Evolutionary conservation across 2,329 filamentous ascomycete genomes (phyloP).

Genomic region (Hymenoscyphus fraxineus): DNA sequence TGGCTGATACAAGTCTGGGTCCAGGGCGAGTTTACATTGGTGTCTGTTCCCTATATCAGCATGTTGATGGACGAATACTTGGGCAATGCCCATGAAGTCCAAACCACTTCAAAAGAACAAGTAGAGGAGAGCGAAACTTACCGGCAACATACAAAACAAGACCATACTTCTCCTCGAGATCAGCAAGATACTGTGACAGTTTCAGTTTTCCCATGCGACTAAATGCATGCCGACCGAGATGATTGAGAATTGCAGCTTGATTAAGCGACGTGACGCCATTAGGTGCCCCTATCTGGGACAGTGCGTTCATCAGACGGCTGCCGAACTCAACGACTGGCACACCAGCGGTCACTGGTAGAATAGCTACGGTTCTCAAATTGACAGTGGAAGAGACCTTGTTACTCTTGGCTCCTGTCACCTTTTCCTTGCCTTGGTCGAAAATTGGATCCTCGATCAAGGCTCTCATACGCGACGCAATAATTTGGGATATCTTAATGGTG

Average conservation of each 20-base stretch:
- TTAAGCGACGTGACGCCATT: slow-evolving; percentile 91
- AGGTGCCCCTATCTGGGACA: slow-evolving; percentile 82
- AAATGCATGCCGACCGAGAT: slow-evolving; percentile 92
- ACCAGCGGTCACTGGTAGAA: slow-evolving; percentile 84
- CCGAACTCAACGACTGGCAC: slow-evolving; percentile 95
- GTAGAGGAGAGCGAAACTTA: slow-evolving; percentile 42
- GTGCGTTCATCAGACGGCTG: slow-evolving; percentile 79
- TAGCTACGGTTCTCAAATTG: slow-evolving; percentile 88
- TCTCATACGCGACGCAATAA: slow-evolving; percentile 93
- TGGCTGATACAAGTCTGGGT: slow-evolving; percentile 97
- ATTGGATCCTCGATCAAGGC: slow-evolving; percentile 79
- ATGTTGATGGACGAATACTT: neutral
- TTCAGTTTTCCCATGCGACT: slow-evolving; percentile 97
- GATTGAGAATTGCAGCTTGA: slow-evolving; percentile 89
- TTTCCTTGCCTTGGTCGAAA: slow-evolving; percentile 61
- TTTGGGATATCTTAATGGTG: slow-evolving; percentile 98
- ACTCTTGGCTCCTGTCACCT: slow-evolving; percentile 52
- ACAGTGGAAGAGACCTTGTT: slow-evolving; percentile 78
- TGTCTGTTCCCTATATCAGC: slow-evolving; percentile 54
- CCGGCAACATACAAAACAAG: slow-evolving; percentile 90
- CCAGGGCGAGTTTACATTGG: slow-evolving; percentile 95
- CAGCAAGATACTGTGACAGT: slow-evolving; percentile 90
- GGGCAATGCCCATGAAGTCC: slow-evolving; percentile 18
- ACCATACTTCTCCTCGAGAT: slow-evolving; percentile 95
- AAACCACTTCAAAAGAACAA: slow-evolving; percentile 38